phyloP scores from a whole-genome alignment of 2,329 filamentous ascomycete species.

The Laburnicola sp. region DNA sequence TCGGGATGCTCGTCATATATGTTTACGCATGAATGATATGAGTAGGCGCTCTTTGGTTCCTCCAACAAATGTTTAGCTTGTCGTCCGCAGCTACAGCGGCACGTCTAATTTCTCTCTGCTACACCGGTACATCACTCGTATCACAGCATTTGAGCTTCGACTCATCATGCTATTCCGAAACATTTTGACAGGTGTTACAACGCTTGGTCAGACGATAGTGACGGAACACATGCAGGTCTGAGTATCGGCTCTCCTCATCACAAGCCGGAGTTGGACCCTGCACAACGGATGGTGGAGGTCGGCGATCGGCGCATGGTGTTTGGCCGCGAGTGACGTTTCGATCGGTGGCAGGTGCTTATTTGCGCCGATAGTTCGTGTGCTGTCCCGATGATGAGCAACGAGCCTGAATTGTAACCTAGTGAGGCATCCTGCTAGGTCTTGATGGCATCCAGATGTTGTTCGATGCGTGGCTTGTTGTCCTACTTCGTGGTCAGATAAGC shows the following conservation, averaged over 20 bases:
- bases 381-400: conserved; percentile 19
- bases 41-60: not conserved
- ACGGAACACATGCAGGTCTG: conserved; percentile 6
- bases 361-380: not conserved
- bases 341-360: not conserved
- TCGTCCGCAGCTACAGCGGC: not conserved
- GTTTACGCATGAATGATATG: conserved; percentile 9
- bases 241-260: conserved; percentile 16
- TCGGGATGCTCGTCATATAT: conserved; percentile 18
- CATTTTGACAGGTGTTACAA: conserved; percentile 2
- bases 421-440: too few species aligned
- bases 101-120: too few species aligned
- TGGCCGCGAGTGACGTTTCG: conserved; percentile 3
- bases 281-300: conserved; percentile 5
- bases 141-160: too few species aligned
- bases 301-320: conserved; percentile 8
- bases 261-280: conserved; percentile 8
- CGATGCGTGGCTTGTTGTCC: too few species aligned
- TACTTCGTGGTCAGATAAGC: too few species aligned
- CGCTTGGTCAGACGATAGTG: not conserved
- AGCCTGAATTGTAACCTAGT: conserved; percentile 2
- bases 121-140: too few species aligned
- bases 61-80: not conserved
- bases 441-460: too few species aligned
- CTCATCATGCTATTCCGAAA: not conserved